Evolutionary conservation across 2,329 filamentous ascomycete species (phyloP), one percentile per base, ranked within the genome.

Genomic region (Talaromyces sp.): DNA sequence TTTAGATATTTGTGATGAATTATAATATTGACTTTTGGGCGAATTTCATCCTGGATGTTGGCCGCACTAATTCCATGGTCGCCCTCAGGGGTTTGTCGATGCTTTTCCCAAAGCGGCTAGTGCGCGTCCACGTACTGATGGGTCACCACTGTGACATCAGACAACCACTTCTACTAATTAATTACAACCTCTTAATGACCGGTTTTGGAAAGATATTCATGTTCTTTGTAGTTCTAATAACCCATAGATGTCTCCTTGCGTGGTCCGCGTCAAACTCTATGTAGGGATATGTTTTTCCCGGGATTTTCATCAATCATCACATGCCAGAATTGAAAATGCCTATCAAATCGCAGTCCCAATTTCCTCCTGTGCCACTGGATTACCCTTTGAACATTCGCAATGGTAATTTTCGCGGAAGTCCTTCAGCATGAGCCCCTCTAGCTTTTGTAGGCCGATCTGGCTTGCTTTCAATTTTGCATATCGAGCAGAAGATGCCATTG

Each of bases 401-500:
- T 77, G 77, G 69, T 84, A 90, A 65, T 72, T 76, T 57, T 71
- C 71, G 63, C 84, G 80, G 63, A 89, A 96, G 58, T 87, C 83
- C 9, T 79, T 79, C 7, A 79, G 73, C 24, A 76, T 72, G 63
- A 87, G 63, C 0, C 80, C 81, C 27, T 83, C 77, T 55, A 87
- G 65, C 62, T 70, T 64, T 6, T 67, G 64, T 59, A 80, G 63
- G 2, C 77, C 77, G 4, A 68, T 69, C 62, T 75, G 70, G 59
- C 78, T 80, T 9, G 77, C 78, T 59, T 75, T 77, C 4, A 89
- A 73, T 74, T 92, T 93, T 0, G 90, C 91, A 73, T 92, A 89
- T 53, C 89, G 81, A 0, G 84, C 83, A 56, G 86, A 91, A 65
- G 81, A 84, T 1, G 84, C 84, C 38, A 80, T 78, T 1, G 81